These are phyloP conservation scores for Torulaspora delbrueckii DNA, from an alignment of 805 yeast genomes.

Conservation along the genomic window DNA sequence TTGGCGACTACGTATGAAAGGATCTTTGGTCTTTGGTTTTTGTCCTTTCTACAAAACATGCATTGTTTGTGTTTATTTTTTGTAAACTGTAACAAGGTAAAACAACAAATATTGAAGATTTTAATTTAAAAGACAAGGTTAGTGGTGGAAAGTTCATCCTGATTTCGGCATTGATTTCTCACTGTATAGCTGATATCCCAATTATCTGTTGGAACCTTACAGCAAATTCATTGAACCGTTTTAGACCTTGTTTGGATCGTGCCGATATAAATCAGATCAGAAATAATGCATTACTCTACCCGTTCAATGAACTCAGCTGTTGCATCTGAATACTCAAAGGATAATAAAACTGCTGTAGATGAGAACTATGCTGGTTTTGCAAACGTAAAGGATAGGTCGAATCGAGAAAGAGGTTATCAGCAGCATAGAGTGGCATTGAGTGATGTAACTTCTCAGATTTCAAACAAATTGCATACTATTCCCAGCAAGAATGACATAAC, in stretches of 20 bases:
- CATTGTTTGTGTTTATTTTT: not conserved
- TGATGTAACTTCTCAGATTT: slow-evolving; percentile 33
- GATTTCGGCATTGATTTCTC: not conserved
- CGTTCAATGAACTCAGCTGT: slow-evolving; percentile 16
- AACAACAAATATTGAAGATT: not conserved
- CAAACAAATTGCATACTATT: slow-evolving; percentile 15
- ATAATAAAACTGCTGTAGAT: slow-evolving; percentile 2
- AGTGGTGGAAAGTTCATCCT: not conserved
- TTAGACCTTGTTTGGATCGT: not conserved
- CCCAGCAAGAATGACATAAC: not conserved
- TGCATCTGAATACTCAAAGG: slow-evolving; percentile 8
- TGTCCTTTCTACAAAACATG: not conserved
- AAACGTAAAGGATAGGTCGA: slow-evolving; percentile 6
- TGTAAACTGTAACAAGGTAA: not conserved
- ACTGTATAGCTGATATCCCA: not conserved
- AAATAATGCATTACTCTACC: slow-evolving; percentile 16
- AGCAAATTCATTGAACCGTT: not conserved
- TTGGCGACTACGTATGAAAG: not conserved
- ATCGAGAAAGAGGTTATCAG: slow-evolving; percentile 4
- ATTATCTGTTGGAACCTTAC: not conserved
- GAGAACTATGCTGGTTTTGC: slow-evolving; percentile 8
- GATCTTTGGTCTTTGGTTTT: not conserved
- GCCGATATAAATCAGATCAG: not conserved
- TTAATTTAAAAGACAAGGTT: not conserved
- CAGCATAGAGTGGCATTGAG: slow-evolving; percentile 29